Base-by-base conservation (phyloP, 129 eudicot species). In the Smallanthus sonchifolius region DNA sequence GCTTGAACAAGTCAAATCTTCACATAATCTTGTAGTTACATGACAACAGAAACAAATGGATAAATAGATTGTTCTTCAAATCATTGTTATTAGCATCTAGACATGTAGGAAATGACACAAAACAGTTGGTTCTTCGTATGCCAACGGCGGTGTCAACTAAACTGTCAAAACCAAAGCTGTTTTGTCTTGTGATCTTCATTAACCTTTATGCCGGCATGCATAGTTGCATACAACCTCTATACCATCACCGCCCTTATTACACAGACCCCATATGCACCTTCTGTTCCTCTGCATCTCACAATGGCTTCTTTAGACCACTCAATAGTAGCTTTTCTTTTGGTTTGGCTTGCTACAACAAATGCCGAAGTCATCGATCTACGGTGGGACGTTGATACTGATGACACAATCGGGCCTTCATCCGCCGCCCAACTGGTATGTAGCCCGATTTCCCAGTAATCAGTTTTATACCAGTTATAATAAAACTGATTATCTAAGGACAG, bases 311-410 rank as follows among this genome's bases (percentile, higher is more conserved):
- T 42, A 55, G 28, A 49, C 24, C 56, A 49, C 56, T 62, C 70
- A 37, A 43, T 59, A 16, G 48, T 54, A 43, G 71, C 65, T 36
- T 39, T 74, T 45, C 51, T 81, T 56, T 36, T 69, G 35, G 48
- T 77, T 43, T 47, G 80, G 67, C 49, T 81, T 28, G 77, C 67
- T 48, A 49, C 79, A 72, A 80, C 78, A 7, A 55, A 32, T 52
- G 81, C 83, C 11, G 74, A 38, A 4, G 84, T 86, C 69, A 86
- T 89, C 44, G 79, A 74, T 56, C 75, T 80, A 4, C 89, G 76
- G 14, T 89, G 96, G 96, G 66, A 72, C 24, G 89, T 89, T 45
- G 77, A 79, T 0, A 38, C 42, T 45, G 86, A 89, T 47, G 14
- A 67, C 39, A 55, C 79, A 34, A 52, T 76, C 61, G 47, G 81